Evolutionary conservation across 2,329 filamentous ascomycete species (phyloP), one percentile per base, ranked within the genome.

Genomic region (Fusarium liriodendri): DNA sequence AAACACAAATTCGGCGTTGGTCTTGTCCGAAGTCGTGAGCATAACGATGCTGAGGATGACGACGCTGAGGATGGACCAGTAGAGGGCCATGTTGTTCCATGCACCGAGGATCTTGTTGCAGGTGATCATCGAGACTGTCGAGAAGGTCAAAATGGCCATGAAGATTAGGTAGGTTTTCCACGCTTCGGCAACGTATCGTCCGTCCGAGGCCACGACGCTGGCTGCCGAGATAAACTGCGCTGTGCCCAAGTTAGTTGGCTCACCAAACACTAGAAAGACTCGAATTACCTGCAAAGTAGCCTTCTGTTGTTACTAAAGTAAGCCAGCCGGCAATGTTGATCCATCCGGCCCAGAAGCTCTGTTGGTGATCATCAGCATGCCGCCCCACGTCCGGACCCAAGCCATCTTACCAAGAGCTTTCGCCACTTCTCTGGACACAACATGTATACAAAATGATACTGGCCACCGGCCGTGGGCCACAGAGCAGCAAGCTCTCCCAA

Each of bases 381-480:
- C 4, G 16, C 0, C 6, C 3, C 5, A 2, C 1, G 0, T 9
- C 6, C 14, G 32, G 4, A 10, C 1, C 0, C 1, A 5, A 8
- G 10, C 0, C 2, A 29, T 64, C 76, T 29, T 64, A 84, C 83
- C 79, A 83, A 80, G 0, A 78, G 64, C 37, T 79, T 82, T 59
- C 79, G 83, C 84, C 84, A 86, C 20, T 71, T 75, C 0, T 83
- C 79, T 4, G 81, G 81, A 32, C 81, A 84, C 10, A 86, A 61
- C 0, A 83, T 83, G 69, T 83, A 84, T 3, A 83, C 83, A 29
- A 84, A 85, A 59, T 86, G 84, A 75, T 86, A 86, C 54, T 87
- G 85, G 1, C 85, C 85, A 9, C 84, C 85, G 0, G 85, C 83
- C 0, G 85, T 87, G 0, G 84, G 85, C 83, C 84, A 87, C 50